A percentile compares a stretch with the other conserved stretches of the same genome.
phyloP scores from a whole-genome alignment of 1,284 basidiomycete species.

The Laetiporus sulphureus region DNA sequence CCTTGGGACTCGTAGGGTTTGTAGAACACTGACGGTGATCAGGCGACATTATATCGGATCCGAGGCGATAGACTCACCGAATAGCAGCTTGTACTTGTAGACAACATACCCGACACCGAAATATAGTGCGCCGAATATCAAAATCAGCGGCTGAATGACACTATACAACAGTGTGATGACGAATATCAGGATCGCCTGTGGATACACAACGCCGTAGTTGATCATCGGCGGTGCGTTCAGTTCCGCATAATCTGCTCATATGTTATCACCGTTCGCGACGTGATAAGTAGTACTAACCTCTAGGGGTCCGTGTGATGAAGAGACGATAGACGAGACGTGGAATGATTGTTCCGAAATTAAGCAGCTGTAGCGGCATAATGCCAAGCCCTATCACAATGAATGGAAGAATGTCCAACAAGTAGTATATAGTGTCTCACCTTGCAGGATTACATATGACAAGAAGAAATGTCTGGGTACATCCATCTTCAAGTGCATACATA shows the following conservation, averaged over 20 bases:
- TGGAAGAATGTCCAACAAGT: background rate
- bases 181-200: slow-evolving; percentile 93
- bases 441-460: slow-evolving; percentile 91
- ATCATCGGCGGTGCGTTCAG: slow-evolving; percentile 97
- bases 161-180: slow-evolving; percentile 93
- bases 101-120: slow-evolving; percentile 92
- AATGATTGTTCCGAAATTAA: slow-evolving; percentile 83
- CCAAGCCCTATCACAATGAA: slow-evolving; percentile 58
- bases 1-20: slow-evolving; percentile 91
- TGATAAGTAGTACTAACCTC: slow-evolving; percentile 46
- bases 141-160: slow-evolving; percentile 90
- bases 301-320: slow-evolving; percentile 77
- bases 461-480: slow-evolving; percentile 72
- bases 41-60: background rate
- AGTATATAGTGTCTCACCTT: slow-evolving; percentile 43
- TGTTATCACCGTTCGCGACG: slow-evolving; percentile 3
- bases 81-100: slow-evolving; percentile 96
- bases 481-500: background rate
- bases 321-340: slow-evolving; percentile 66
- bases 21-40: slow-evolving; percentile 64
- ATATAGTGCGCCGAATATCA: slow-evolving; percentile 92
- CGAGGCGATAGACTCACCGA: slow-evolving; percentile 51
- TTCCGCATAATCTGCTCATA: slow-evolving; percentile 77
- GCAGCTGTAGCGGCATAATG: slow-evolving; percentile 90
- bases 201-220: slow-evolving; percentile 91